These are phyloP conservation scores for Nakaseomyces glabratus DNA, from an alignment of 1,139 yeast genomes.

Conservation along the genomic window DNA sequence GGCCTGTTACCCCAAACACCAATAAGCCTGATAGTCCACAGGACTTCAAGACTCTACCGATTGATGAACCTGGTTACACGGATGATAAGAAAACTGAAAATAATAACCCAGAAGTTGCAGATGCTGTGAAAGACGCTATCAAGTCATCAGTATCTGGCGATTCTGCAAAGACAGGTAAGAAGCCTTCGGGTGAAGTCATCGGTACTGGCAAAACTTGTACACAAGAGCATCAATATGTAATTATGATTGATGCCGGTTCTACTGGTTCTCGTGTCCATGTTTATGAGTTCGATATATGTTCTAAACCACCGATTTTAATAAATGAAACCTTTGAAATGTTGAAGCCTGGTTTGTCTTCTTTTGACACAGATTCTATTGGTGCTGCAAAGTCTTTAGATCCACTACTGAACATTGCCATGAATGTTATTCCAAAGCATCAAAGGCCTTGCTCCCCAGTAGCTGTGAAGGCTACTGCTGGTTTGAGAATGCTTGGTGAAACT, in stretches of 20 bases:
- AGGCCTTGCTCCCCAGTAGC: conserved; percentile 86
- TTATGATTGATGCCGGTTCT: conserved; percentile 96
- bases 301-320: conserved; percentile 68
- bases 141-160: conserved; percentile 3
- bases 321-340: conserved; percentile 80
- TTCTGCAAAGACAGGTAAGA: conserved; percentile 1
- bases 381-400: conserved; percentile 88
- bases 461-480: conserved; percentile 97
- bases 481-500: conserved; percentile 72
- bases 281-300: conserved; percentile 80
- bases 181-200: conserved; percentile 6
- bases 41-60: conserved; percentile 18
- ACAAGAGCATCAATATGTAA: conserved; percentile 47
- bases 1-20: conserved; percentile 16
- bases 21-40: conserved; percentile 19
- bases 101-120: conserved; percentile 21
- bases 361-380: conserved; percentile 65
- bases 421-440: conserved; percentile 61
- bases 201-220: conserved; percentile 21
- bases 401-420: conserved; percentile 62
- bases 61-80: conserved; percentile 24
- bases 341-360: conserved; percentile 86
- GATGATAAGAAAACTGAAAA: conserved; percentile 17
- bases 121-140: conserved; percentile 19
- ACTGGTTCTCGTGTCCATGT: conserved; percentile 94